A percentile compares a stretch with the other conserved stretches of the same genome.
Evolutionary conservation across 345 rosid species (phyloP).

Genomic region (Trapa incisa): DNA sequence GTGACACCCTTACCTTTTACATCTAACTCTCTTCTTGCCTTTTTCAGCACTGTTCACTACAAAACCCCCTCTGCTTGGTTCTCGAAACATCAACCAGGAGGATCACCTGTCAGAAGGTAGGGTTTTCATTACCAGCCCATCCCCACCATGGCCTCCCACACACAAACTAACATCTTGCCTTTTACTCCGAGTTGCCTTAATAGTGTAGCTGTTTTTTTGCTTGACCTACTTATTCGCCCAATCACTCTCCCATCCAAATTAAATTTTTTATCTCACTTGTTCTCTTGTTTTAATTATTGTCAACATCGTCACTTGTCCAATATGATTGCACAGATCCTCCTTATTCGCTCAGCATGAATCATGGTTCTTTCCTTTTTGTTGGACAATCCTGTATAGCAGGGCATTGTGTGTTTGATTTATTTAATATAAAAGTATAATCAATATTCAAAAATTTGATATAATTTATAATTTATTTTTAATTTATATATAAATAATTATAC

Average conservation of each 20-base stretch:
- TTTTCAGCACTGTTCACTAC: not conserved
- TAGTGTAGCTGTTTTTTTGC: not conserved
- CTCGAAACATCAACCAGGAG: not conserved
- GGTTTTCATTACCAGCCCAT: not conserved
- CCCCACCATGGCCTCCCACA: too few relatives aligned
- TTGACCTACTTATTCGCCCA: not conserved
- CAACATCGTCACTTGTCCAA: not conserved
- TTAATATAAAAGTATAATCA: not conserved
- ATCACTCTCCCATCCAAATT: not conserved
- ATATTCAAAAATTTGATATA: too few relatives aligned
- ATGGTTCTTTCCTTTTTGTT: not conserved
- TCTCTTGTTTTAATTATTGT: not conserved
- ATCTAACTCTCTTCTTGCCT: too few relatives aligned
- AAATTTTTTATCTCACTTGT: not conserved
- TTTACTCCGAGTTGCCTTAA: not conserved
- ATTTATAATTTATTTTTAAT: too few relatives aligned
- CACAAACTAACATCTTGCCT: not conserved
- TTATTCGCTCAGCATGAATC: not conserved
- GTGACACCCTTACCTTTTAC: too few relatives aligned
- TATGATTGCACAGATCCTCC: not conserved
- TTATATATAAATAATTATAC: too few relatives aligned
- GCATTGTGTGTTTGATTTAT: not conserved
- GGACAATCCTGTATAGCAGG: not conserved
- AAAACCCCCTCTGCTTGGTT: not conserved
- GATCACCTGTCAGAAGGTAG: conserved; percentile 10